phyloP scores from a whole-genome alignment of 2,329 filamentous ascomycete species.

The Neoscytalidium dimidiatum region DNA sequence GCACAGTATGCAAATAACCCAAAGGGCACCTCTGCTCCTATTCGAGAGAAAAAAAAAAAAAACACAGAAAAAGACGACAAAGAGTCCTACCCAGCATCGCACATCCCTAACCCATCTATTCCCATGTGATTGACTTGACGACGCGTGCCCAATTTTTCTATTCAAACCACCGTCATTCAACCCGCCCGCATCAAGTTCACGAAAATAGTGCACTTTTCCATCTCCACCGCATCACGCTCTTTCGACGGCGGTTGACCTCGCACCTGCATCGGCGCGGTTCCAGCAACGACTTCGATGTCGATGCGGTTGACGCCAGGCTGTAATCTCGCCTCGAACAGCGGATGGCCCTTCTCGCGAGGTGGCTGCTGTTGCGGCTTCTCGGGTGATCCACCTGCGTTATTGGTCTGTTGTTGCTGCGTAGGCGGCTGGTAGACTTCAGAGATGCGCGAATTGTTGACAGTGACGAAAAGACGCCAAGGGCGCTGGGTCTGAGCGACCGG shows the following conservation, averaged over 20 bases:
- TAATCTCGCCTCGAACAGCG: constrained; percentile 75
- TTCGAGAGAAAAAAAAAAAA: too few relatives aligned
- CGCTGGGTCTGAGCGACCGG: constrained; percentile 65
- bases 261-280: constrained; percentile 54
- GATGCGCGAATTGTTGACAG: constrained; percentile 65
- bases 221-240: constrained; percentile 60
- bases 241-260: constrained; percentile 25
- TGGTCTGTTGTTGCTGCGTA: constrained; percentile 25
- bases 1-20: too few relatives aligned
- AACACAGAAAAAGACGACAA: background rate
- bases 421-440: constrained; percentile 59
- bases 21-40: too few relatives aligned
- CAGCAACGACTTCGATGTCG: constrained; percentile 75
- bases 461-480: constrained; percentile 75
- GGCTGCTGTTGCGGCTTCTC: constrained; percentile 25
- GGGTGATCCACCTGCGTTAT: constrained; percentile 17
- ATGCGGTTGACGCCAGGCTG: constrained; percentile 74
- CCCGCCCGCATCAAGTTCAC: constrained; percentile 62
- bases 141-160: background rate
- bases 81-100: background rate
- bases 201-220: constrained; percentile 78
- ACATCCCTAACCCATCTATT: background rate
- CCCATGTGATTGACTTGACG: background rate
- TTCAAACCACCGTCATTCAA: background rate
- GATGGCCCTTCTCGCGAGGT: constrained; percentile 54